These are phyloP conservation scores for Henckelia pumila DNA, from an alignment of 257 asterid genomes.

Conservation along the genomic window DNA sequence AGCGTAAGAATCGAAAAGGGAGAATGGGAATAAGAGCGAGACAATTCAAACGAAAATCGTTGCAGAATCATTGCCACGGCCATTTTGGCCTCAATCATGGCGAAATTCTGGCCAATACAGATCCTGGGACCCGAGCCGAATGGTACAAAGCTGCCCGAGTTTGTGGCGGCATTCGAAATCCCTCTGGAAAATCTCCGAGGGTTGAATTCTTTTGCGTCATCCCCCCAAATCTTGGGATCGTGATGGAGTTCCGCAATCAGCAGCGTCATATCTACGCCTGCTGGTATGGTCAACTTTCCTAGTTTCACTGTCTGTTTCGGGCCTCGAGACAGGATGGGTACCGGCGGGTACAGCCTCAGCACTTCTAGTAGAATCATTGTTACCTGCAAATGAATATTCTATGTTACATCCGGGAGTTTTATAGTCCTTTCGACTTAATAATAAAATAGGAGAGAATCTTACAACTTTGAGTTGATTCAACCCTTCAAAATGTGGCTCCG, in stretches of 20 bases:
- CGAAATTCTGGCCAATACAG: neutral
- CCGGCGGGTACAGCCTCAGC: constrained; percentile 35
- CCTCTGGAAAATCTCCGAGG: constrained; percentile 40
- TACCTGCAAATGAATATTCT: too few species aligned
- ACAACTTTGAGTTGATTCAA: constrained; percentile 39
- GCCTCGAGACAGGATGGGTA: constrained; percentile 10
- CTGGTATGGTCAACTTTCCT: constrained; percentile 20
- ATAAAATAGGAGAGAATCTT: constrained; percentile 8
- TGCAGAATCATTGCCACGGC: neutral
- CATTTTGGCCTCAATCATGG: neutral
- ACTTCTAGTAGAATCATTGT: constrained; percentile 33
- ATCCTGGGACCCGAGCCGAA: constrained; percentile 21
- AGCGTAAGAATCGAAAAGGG: neutral
- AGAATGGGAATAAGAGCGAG: neutral
- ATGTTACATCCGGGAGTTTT: too few species aligned
- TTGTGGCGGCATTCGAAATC: constrained; percentile 27
- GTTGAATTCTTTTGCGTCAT: constrained; percentile 33
- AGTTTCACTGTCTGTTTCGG: constrained; percentile 22
- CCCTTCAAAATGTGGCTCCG: constrained; percentile 27
- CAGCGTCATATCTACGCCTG: constrained; percentile 26
- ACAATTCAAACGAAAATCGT: neutral
- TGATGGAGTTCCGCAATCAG: constrained; percentile 30
- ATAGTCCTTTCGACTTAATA: too few species aligned
- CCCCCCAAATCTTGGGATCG: constrained; percentile 38
- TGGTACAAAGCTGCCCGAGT: constrained; percentile 26